Evolutionary conservation across 2,329 filamentous ascomycete species (phyloP), one percentile per base, ranked within the genome.

Genomic region (Aspergillus fructus): DNA sequence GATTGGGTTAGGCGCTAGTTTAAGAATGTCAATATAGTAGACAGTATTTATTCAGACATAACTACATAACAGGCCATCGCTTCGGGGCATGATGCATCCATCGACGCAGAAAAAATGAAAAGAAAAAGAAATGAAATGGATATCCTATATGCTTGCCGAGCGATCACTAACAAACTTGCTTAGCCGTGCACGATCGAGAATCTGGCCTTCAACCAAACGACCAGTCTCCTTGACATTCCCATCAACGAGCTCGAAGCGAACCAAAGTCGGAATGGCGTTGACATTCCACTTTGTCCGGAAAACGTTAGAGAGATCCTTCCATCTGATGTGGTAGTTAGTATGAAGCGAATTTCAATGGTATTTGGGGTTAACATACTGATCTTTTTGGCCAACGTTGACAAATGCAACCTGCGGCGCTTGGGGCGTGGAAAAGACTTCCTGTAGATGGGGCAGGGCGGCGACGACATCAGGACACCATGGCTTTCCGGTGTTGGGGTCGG

Each of bases 401-500:
- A 71, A 63, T 0, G 62, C 65, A 40, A 74, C 59, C 1, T 42
- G 49, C 1, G 70, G 71, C 3, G 67, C 59, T 17, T 62, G 60
- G 1, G 64, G 55, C 0, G 56, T 56, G 0, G 64, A 60, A 55
- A 77, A 77, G 2, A 71, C 68, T 0, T 64, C 58, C 3, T 66
- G 56, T 21, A 77, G 64, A 43, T 66, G 55, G 0, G 74, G 74
- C 53, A 75, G 56, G 0, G 74, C 71, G 8, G 70, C 71, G 13
- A 71, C 67, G 24, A 77, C 75, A 50, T 77, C 75, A 1, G 75
- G 75, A 23, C 75, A 77, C 75, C 75, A 77, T 4, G 74, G 66
- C 55, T 71, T 62, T 7, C 67, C 66, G 17, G 75, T 77, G 3
- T 59, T 58, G 7, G 72, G 68, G 43, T 76, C 72, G 34, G 68